phyloP scores from a whole-genome alignment of 495 filamentous ascomycete genomes.

The Tuber aestivum region DNA sequence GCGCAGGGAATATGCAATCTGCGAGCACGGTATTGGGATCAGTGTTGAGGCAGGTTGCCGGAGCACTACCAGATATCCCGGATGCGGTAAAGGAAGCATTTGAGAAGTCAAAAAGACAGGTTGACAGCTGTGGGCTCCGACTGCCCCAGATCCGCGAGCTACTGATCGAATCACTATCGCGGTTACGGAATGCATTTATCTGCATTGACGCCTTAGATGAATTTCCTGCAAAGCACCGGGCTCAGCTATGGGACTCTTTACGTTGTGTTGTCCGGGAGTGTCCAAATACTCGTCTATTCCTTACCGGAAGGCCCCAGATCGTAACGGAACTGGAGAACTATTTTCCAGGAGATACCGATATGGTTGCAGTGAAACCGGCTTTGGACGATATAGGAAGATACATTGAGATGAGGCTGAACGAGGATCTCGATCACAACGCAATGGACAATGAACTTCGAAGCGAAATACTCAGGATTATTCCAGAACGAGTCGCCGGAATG shows the following conservation, averaged over 20 bases:
- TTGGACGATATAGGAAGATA: neutral
- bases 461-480: neutral
- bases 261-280: neutral
- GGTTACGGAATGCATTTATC: neutral
- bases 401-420: neutral
- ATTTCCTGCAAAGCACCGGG: neutral
- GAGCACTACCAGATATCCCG: neutral
- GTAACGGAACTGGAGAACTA: neutral
- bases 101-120: neutral
- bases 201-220: neutral
- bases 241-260: neutral
- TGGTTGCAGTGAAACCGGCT: neutral
- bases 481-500: neutral
- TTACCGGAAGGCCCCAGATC: neutral
- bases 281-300: neutral
- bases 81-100: neutral
- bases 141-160: neutral
- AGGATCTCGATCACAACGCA: neutral
- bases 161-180: neutral
- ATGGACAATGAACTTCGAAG: neutral
- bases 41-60: neutral
- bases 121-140: neutral
- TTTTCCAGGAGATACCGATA: neutral
- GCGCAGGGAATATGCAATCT: neutral
- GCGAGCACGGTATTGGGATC: neutral